Conservation (phyloP, 345 rosid genomes). For the Hevea brasiliensis region DNA sequence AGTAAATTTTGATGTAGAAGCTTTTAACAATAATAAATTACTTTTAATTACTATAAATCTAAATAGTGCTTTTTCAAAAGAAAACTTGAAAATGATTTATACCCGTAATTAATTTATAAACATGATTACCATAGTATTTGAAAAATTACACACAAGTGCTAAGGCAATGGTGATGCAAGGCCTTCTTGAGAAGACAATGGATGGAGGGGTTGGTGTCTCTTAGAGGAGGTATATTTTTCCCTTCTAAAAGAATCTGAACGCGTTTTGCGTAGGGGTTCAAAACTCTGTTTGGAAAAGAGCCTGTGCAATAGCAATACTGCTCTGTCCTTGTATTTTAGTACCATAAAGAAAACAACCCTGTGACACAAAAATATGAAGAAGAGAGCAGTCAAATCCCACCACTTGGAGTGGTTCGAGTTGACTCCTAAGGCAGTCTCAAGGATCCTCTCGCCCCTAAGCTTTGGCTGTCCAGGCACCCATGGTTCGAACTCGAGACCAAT, state of each 20-base stretch:
- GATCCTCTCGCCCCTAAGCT: slow-evolving; percentile 21
- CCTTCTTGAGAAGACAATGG: slow-evolving; percentile 27
- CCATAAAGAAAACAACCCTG: slow-evolving; percentile 18
- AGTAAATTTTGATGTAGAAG: too few species aligned
- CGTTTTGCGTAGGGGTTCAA: slow-evolving; percentile 5
- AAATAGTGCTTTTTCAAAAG: too few species aligned
- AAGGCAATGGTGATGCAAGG: slow-evolving; percentile 18
- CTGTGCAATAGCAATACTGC: not conserved
- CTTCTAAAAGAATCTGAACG: slow-evolving; percentile 25
- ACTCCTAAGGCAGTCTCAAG: slow-evolving; percentile 11
- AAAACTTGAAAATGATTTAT: too few species aligned
- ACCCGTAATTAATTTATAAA: too few species aligned
- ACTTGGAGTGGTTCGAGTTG: slow-evolving; percentile 16
- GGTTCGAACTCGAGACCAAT: slow-evolving; percentile 32
- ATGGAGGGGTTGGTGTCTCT: slow-evolving; percentile 22
- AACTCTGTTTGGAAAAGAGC: slow-evolving; percentile 4
- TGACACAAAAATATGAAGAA: slow-evolving; percentile 15
- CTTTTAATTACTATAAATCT: too few species aligned
- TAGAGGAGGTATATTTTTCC: slow-evolving; percentile 7
- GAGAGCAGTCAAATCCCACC: slow-evolving; percentile 37
- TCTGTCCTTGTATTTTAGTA: slow-evolving; percentile 24
- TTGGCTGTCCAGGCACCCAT: slow-evolving; percentile 19
- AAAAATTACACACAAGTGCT: not conserved
- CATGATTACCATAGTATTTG: not conserved
- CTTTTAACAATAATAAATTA: too few species aligned